Percentiles rank a stretch among this genome's conserved stretches.
phyloP scores from a whole-genome alignment of 371 early-diverging fungal species.

The Rhizopus arrhizus region DNA sequence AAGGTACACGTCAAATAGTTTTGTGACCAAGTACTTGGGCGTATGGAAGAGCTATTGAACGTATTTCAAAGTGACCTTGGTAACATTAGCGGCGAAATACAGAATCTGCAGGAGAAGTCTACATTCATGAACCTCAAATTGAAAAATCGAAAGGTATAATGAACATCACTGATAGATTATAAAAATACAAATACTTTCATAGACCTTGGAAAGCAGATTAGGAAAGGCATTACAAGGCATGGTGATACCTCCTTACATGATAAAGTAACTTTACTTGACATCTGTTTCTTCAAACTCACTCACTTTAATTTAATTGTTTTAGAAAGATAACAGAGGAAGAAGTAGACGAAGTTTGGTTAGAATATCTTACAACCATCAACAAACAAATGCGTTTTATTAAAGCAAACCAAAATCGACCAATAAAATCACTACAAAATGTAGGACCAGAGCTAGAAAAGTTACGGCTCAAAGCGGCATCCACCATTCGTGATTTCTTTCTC shows the following conservation, averaged over 20 bases:
- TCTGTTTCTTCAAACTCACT: not conserved
- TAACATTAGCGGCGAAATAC: constrained; percentile 85
- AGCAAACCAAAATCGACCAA: constrained; percentile 55
- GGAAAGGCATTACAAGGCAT: constrained; percentile 78
- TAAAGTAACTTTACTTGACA: constrained; percentile 47
- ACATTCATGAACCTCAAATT: constrained; percentile 77
- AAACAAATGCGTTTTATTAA: constrained; percentile 84
- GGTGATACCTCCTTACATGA: constrained; percentile 78
- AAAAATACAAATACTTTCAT: not conserved
- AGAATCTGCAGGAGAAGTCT: constrained; percentile 79
- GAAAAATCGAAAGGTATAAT: constrained; percentile 75
- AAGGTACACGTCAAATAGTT: constrained; percentile 33
- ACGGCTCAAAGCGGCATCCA: constrained; percentile 77
- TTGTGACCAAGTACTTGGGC: constrained; percentile 82
- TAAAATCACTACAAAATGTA: constrained; percentile 78
- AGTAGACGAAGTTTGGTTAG: constrained; percentile 84
- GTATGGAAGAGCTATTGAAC: constrained; percentile 82
- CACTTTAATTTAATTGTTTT: constrained; percentile 2
- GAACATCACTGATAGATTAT: not conserved
- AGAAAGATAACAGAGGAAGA: constrained; percentile 87
- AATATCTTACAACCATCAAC: constrained; percentile 78
- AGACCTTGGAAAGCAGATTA: constrained; percentile 71
- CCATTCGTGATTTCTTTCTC: constrained; percentile 84
- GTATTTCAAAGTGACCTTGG: constrained; percentile 87
- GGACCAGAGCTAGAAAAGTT: constrained; percentile 89